phyloP scores from a whole-genome alignment of 805 yeast species.

The Lipomyces chichibuensis region DNA sequence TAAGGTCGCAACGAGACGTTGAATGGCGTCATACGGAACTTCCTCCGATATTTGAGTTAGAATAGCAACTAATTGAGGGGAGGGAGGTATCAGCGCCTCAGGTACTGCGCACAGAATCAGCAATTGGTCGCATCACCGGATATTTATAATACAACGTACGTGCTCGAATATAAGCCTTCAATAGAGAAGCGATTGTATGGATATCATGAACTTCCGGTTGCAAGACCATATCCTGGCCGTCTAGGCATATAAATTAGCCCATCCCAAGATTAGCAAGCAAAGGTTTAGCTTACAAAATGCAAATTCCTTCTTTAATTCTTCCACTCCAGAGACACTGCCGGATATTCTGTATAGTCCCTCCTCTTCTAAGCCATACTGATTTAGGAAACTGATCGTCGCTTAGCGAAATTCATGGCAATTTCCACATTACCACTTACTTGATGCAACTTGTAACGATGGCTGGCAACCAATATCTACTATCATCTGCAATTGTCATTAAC shows the following conservation, averaged over 20 bases:
- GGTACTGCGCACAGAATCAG: conserved; percentile 34
- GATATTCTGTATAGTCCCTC: conserved; percentile 43
- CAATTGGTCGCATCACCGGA: conserved; percentile 5
- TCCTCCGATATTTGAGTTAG: conserved; percentile 7
- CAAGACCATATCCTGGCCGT: conserved; percentile 24
- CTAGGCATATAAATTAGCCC: not conserved
- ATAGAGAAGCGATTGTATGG: conserved; percentile 42
- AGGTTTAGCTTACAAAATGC: conserved; percentile 27
- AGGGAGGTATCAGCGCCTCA: conserved; percentile 35
- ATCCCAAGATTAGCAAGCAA: not conserved
- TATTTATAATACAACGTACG: conserved; percentile 15
- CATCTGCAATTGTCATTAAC: conserved; percentile 11
- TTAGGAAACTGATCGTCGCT: conserved; percentile 20
- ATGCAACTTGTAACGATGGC: conserved; percentile 33
- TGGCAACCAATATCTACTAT: conserved; percentile 35
- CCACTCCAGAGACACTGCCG: conserved; percentile 39
- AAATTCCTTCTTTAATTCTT: conserved; percentile 35
- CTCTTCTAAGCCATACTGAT: conserved; percentile 39
- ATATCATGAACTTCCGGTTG: conserved; percentile 38
- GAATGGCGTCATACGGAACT: conserved; percentile 32
- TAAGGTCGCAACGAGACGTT: conserved; percentile 23
- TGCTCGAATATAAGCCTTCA: conserved; percentile 40
- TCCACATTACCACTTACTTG: conserved; percentile 10
- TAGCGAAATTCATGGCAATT: not conserved
- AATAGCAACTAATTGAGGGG: conserved; percentile 4